Percentiles rank a stretch among this genome's conserved stretches.
These are phyloP conservation scores for Platanus orientalis DNA, from an alignment of 164 flowering plant species.

Conservation along the genomic window DNA sequence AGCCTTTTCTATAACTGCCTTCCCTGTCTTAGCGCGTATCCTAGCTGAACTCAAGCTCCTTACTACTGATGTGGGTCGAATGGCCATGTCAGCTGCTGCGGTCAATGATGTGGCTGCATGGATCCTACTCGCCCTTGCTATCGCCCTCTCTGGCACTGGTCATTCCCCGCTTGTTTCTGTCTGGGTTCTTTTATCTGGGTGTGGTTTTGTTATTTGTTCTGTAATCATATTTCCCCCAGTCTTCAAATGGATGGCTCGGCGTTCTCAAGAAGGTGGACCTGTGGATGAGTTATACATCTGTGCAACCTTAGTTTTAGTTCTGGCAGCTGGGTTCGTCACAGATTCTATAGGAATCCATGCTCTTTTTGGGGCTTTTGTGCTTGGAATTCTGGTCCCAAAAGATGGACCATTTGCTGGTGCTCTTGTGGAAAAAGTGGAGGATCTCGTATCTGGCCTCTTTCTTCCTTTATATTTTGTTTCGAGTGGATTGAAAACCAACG, in stretches of 20 bases:
- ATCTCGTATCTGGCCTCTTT: too few species aligned
- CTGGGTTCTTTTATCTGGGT: slow-evolving; percentile 25
- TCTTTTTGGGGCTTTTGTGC: slow-evolving; percentile 33
- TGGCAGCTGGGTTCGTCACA: slow-evolving; percentile 25
- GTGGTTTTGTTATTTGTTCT: slow-evolving; percentile 16
- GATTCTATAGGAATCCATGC: slow-evolving; percentile 36
- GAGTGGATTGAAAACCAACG: slow-evolving; percentile 28
- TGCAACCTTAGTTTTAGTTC: slow-evolving; percentile 17
- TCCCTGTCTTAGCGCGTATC: too few species aligned
- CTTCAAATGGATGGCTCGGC: slow-evolving; percentile 18
- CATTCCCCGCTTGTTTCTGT: slow-evolving; percentile 28
- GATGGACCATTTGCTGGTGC: too few species aligned
- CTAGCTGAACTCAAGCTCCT: slow-evolving; percentile 37
- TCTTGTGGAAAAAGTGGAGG: too few species aligned
- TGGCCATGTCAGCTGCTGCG: too few species aligned
- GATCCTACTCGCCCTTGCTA: too few species aligned
- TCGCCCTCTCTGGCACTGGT: slow-evolving; percentile 25
- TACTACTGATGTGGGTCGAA: too few species aligned
- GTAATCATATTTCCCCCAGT: slow-evolving; percentile 5
- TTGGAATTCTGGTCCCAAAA: slow-evolving; percentile 30
- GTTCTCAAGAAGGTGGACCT: slow-evolving; percentile 28
- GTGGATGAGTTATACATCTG: slow-evolving; percentile 28
- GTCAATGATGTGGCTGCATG: slow-evolving; percentile 38
- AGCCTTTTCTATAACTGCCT: too few species aligned
- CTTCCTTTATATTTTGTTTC: slow-evolving; percentile 34